Conservation (phyloP, 345 rosid genomes). For the Brassica cretica region DNA sequence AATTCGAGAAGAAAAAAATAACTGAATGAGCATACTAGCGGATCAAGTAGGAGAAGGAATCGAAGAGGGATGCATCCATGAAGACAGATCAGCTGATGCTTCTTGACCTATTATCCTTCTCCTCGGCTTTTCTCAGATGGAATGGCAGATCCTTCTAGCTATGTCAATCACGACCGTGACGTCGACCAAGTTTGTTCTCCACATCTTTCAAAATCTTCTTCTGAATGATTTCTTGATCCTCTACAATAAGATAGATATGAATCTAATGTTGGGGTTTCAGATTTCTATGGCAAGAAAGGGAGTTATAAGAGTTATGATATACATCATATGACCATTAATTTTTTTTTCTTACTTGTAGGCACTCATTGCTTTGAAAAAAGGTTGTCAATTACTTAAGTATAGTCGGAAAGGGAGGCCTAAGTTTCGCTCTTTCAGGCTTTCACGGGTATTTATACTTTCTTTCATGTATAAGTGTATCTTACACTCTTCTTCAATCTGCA, state of each 20-base stretch:
- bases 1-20: not conserved
- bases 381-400: slow-evolving; percentile 82
- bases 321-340: not conserved
- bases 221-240: slow-evolving; percentile 2
- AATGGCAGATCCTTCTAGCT: slow-evolving; percentile 94
- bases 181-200: slow-evolving; percentile 62
- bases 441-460: slow-evolving; percentile 50
- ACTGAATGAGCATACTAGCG: slow-evolving; percentile 20
- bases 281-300: slow-evolving; percentile 1
- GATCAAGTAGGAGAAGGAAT: slow-evolving; percentile 50
- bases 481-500: not conserved
- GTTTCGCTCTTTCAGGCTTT: slow-evolving; percentile 76
- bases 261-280: not conserved
- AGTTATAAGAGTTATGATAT: not conserved
- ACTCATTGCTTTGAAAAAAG: slow-evolving; percentile 76
- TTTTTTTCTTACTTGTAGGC: slow-evolving; percentile 51
- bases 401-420: slow-evolving; percentile 94
- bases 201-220: not conserved
- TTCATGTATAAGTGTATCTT: not conserved
- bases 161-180: slow-evolving; percentile 82
- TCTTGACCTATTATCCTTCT: slow-evolving; percentile 48
- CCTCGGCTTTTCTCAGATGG: slow-evolving; percentile 72
- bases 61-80: slow-evolving; percentile 77
- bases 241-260: not conserved
- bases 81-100: slow-evolving; percentile 70